Evolutionary conservation across 345 rosid species (phyloP), one percentile per base, ranked within the genome.

Genomic region (Heritiera littoralis): DNA sequence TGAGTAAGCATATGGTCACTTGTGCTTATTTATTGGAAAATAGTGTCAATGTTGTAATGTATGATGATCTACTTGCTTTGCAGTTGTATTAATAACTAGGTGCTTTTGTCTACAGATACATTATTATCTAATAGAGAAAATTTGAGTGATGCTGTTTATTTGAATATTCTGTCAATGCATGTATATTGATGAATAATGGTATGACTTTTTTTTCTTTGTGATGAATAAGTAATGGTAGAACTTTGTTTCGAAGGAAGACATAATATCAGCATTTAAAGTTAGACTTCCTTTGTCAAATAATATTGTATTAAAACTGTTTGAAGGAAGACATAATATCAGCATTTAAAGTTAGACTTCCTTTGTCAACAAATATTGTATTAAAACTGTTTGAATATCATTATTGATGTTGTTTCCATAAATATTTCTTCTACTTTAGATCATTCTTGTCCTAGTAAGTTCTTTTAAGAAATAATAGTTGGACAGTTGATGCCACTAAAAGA

Each of bases 391-490:
- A 49, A 49, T 49, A 71, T 28, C 18, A 23, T 5, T 71, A 30
- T 71, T 48, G 74, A 7, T 70, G 40, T 70, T 40, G 58, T 11
- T 58, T 14, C 51, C 18, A 9, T 23, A 58, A 13, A 43, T 12
- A 17, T 75, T 46, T 49, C 51, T 14, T 20, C 30, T 60, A 15
- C 58, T 46, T 75, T 20, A 7, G 66, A 55, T 30, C 52, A 20
- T 59, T 20, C 51, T 59, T 43, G 4, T 13, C n/a, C 9, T 74
- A 12, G 59, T 51, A 35, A 70, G 75, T 71, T 28, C 41, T 71
- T 32, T 30, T 38, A 73, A 40, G 61, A 74, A 58, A 61, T 40
- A 73, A n/a, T 56, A 11, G 10, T 74, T 17, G 66, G 51, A 52
- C 15, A 12, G 7, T 43, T n/a, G 52, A 68, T 3, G 54, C 32